Base-by-base conservation (phyloP, 177 flowering plant species). In the Telopea speciosissima region DNA sequence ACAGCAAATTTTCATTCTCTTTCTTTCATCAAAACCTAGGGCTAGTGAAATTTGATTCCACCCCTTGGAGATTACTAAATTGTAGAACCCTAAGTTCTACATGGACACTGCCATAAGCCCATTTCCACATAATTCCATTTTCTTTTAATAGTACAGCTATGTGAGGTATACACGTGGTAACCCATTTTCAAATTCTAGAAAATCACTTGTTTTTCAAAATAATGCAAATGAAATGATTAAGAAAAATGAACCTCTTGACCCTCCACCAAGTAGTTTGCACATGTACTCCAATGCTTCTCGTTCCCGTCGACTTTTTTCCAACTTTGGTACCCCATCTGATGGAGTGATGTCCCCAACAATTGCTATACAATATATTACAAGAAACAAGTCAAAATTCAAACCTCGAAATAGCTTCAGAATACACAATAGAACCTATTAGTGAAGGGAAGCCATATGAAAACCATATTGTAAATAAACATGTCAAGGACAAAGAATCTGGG, bases 281-380 rank as follows among this genome's bases (percentile, higher is more conserved):
- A 94, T 89, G 65, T 89, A 72, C 52, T 92, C 88, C 31, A 94
- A 28, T 25, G 97, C 98, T 81, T 89, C 93, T 45, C 74, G 81
- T 80, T 94, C 98, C 70, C 80, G 73, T 59, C 91, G 84, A 72
- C 85, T 88, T 81, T 94, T 94, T 73, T 94, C 98, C 31, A 10
- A 77, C 81, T 94, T 94, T 40, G 98, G 80, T 52, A 94, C 72
- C 62, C 97, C 97, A 83, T 92, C 97, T 3, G 80, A 71, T 72
- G 98, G 98, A 70, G 98, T 85, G 64, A 94, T 94, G 73, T 94
- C 98, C 19, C 98, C 98, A 79, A 94, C 97, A 84, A 94, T 92
- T 24, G 98, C 97, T 91, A 67, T 60, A 59, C 77, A 75, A 75
- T 45, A 66, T 70, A 66, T 56, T 24, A 24, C 70, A 13, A 74